Evolutionary conservation across 805 yeast species (phyloP).

Genomic region (Saccharomyces kudriavzevii): DNA sequence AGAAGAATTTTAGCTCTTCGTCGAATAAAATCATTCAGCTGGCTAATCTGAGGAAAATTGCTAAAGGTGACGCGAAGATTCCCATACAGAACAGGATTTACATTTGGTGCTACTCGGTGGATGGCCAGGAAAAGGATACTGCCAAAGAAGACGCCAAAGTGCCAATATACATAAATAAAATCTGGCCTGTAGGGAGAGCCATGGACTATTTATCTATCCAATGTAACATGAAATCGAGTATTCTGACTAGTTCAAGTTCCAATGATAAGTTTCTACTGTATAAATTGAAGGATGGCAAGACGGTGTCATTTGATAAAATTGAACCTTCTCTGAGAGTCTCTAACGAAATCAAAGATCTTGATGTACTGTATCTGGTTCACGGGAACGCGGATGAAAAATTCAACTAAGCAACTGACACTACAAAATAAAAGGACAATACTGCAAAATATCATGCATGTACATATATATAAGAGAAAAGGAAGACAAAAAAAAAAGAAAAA

Average conservation of each 20-base stretch:
- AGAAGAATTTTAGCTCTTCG: not conserved
- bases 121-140: slow-evolving; percentile 7
- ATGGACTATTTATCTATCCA: slow-evolving; percentile 25
- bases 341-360: slow-evolving; percentile 15
- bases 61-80: slow-evolving; percentile 23
- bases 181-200: slow-evolving; percentile 30
- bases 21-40: slow-evolving; percentile 13
- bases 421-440: not conserved
- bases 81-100: slow-evolving; percentile 24
- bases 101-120: slow-evolving; percentile 17
- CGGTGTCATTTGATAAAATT: not conserved
- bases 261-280: slow-evolving; percentile 23
- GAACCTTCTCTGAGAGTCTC: slow-evolving; percentile 17
- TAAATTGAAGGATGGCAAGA: slow-evolving; percentile 5
- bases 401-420: not conserved
- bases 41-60: slow-evolving; percentile 14
- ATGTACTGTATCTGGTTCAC: slow-evolving; percentile 23
- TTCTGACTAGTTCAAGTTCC: slow-evolving; percentile 4
- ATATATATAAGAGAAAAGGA: not conserved
- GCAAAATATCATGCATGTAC: not conserved
- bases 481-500: not conserved
- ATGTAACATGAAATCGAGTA: slow-evolving; percentile 19
- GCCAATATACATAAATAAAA: slow-evolving; percentile 20
- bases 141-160: slow-evolving; percentile 7
- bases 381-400: slow-evolving; percentile 10